Conservation (phyloP, 2,329 filamentous ascomycete genomes). For the Beauveria rudraprayagi region DNA sequence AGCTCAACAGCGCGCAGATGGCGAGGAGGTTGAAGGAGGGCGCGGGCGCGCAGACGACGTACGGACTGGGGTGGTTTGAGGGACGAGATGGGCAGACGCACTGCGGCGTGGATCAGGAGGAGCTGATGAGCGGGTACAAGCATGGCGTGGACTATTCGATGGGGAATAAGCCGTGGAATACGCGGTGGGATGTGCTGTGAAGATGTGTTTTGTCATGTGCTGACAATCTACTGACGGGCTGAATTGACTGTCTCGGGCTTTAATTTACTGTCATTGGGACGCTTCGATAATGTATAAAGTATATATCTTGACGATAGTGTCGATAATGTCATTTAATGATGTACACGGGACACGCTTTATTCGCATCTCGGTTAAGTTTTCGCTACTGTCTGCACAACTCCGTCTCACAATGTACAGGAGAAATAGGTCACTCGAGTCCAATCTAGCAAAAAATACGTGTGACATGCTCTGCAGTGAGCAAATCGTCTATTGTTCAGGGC, state of each 20-base stretch:
- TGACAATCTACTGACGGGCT: no score
- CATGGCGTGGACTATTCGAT: slow-evolving; percentile 48
- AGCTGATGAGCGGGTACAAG: slow-evolving; percentile 56
- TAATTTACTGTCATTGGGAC: no score
- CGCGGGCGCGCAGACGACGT: slow-evolving; percentile 43
- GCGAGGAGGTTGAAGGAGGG: slow-evolving; percentile 41
- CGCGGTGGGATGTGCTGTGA: slow-evolving; percentile 30
- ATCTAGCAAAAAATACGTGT: background rate
- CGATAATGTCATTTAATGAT: background rate
- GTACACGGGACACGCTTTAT: background rate
- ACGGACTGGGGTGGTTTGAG: slow-evolving; percentile 69
- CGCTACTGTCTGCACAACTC: no score
- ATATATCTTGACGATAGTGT: background rate
- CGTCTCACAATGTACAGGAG: no score
- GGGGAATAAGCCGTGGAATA: slow-evolving; percentile 46
- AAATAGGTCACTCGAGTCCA: no score
- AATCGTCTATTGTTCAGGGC: background rate
- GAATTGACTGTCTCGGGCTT: no score
- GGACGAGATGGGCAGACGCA: slow-evolving; percentile 67
- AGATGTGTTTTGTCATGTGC: background rate
- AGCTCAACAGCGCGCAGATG: slow-evolving; percentile 54
- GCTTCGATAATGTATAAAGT: background rate
- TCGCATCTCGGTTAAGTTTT: background rate
- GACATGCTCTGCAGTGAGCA: background rate
- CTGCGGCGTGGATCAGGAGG: slow-evolving; percentile 71